Evolutionary conservation across 179 eudicot species (phyloP).

Genomic region (Silene vulgaris): DNA sequence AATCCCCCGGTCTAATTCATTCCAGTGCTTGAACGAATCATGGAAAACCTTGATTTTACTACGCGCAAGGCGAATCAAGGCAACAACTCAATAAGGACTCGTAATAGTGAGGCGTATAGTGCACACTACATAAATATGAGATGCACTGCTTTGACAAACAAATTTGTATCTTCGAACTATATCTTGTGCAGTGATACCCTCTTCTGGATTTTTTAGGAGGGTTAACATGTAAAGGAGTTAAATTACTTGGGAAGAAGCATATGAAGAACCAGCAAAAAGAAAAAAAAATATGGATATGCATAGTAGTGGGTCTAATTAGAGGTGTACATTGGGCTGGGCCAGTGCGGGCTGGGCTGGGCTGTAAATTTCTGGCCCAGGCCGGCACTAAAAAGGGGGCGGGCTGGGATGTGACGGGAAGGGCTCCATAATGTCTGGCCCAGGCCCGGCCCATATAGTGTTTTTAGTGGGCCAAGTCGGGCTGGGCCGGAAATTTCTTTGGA

Average conservation of each 20-base stretch:
- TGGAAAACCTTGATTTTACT: neutral
- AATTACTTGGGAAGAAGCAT: neutral
- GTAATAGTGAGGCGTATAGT: neutral
- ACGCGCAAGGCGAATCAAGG: neutral
- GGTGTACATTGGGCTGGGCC: no score
- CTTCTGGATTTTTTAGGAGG: neutral
- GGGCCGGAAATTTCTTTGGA: no score
- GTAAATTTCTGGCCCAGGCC: no score
- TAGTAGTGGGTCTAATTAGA: neutral
- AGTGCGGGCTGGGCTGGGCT: no score
- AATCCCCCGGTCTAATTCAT: neutral
- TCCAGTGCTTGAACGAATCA: neutral
- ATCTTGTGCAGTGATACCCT: neutral
- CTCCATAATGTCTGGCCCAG: no score
- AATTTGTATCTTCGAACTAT: no score
- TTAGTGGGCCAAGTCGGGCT: no score
- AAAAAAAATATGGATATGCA: neutral
- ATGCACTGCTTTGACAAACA: neutral
- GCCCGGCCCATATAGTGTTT: no score
- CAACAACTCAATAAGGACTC: neutral
- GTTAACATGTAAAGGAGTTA: neutral
- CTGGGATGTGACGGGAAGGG: no score
- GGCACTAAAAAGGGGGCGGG: no score
- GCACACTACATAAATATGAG: neutral
- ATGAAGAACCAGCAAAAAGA: neutral